Base-by-base conservation (phyloP, 2,329 filamentous ascomycete species). In the Periconia digitata region DNA sequence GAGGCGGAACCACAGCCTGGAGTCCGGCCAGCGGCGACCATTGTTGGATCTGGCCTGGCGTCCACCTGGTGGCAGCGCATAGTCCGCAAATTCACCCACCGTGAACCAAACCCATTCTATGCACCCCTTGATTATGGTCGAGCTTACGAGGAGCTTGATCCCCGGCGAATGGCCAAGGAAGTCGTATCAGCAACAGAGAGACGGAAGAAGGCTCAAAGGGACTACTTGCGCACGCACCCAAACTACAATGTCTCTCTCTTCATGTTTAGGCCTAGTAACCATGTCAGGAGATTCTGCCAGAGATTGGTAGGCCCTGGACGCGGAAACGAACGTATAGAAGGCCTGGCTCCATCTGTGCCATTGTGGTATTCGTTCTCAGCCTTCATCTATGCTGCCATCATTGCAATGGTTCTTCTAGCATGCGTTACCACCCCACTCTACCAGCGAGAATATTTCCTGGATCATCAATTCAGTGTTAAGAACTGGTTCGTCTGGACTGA, bases 401-500 rank as follows among this genome's bases (percentile, higher is more conserved):
- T 97, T 36, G 89, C 90, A 43, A 99, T 99, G 95, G 94, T 99
- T n/a, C 74, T 96, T 38, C 81, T 99, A 43, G 94, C 94, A 23
- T 99, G 92, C 65, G 80, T 97, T 43, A 96, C 92, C 1, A 99
- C 94, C 1, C 94, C 94, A 0, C 76, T 99, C 15, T 99, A 95
- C 67, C 94, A 99, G 67, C 90, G 88, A 67, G 81, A 91, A 58
- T 95, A 96, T 65, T 92, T 92, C 60, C 70, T 82, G 44, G 76
- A 70, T 6, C 79, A 84, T 49, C 65, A 72, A 1, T 84, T 84
- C 64, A 84, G 78, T 49, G 75, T 82, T 39, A 79, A 78, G 49
- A 94, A 92, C 64, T 99, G 95, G 94, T 97, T 96, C 66, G 88
- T 95, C 6, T 97, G 90, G 83, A 89, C 89, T 12, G 94, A 99